Evolutionary conservation across 2,329 filamentous ascomycete species (phyloP).

Genomic region (Diaporthe citriasiana): DNA sequence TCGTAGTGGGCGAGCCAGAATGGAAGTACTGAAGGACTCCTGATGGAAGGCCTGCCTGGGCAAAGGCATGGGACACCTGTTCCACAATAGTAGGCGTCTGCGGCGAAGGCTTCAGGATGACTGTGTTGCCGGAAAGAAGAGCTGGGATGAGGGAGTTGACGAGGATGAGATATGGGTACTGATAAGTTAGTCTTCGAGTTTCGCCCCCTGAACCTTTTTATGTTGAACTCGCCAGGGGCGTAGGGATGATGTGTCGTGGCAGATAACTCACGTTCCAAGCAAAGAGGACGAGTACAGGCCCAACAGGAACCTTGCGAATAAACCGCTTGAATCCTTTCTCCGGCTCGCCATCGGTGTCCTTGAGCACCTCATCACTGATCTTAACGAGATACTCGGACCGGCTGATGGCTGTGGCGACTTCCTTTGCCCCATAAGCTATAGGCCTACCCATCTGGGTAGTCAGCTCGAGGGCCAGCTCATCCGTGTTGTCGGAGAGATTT

Average conservation of each 20-base stretch:
- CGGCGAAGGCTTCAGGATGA: slow-evolving; percentile 94
- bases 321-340: slow-evolving; percentile 93
- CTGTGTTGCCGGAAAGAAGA: slow-evolving; percentile 89
- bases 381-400: slow-evolving; percentile 88
- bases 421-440: slow-evolving; percentile 86
- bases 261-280: slow-evolving; percentile 88
- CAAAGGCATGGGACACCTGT: slow-evolving; percentile 82
- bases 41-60: slow-evolving; percentile 82
- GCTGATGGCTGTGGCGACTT: slow-evolving; percentile 87
- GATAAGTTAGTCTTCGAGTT: slow-evolving; percentile 30
- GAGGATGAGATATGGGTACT: slow-evolving; percentile 96
- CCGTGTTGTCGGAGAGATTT: slow-evolving; percentile 77
- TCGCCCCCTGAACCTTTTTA: slow-evolving; percentile 3
- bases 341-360: slow-evolving; percentile 84
- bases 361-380: slow-evolving; percentile 82
- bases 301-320: slow-evolving; percentile 89
- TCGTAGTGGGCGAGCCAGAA: slow-evolving; percentile 81
- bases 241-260: neutral
- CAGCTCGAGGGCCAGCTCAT: slow-evolving; percentile 86
- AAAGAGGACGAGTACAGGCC: slow-evolving; percentile 90
- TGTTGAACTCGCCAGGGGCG: neutral
- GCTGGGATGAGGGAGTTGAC: slow-evolving; percentile 94
- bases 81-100: slow-evolving; percentile 95
- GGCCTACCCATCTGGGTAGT: slow-evolving; percentile 97
- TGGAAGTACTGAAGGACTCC: slow-evolving; percentile 95